Evolutionary conservation across 257 asterid species (phyloP).

Genomic region (Fraxinus quadrangulata): DNA sequence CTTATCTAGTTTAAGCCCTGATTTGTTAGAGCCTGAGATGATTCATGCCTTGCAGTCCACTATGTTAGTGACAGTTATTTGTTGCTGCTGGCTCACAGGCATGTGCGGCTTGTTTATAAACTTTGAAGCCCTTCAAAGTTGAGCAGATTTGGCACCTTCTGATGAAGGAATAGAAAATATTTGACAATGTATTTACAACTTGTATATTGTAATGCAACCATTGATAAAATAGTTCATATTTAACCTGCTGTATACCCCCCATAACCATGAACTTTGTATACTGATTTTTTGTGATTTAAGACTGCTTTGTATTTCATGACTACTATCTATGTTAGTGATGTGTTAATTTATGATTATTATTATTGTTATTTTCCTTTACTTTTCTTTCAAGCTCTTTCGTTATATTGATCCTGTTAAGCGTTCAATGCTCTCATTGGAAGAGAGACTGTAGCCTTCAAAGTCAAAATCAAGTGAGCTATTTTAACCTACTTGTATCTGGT

Average conservation of each 20-base stretch:
- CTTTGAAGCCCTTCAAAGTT: background rate
- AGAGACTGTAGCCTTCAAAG: background rate
- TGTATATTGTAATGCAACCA: background rate
- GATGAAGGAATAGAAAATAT: background rate
- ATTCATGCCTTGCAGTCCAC: background rate
- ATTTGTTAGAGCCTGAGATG: background rate
- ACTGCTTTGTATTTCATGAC: background rate
- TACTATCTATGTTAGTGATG: background rate
- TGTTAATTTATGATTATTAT: background rate
- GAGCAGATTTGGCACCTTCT: background rate
- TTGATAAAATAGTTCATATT: background rate
- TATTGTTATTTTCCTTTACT: background rate
- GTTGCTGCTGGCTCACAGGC: background rate
- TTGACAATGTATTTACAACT: background rate
- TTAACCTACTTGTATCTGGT: background rate
- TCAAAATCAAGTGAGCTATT: background rate
- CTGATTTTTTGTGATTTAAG: background rate
- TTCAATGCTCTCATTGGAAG: conserved; percentile 12
- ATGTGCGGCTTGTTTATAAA: too few species aligned
- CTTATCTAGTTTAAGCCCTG: background rate
- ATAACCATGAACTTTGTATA: background rate
- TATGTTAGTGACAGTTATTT: background rate
- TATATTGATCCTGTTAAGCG: conserved; percentile 1
- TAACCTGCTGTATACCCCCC: background rate
- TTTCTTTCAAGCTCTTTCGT: background rate